Conservation (phyloP, 495 filamentous ascomycete species). For the Aspergillus hancockii region DNA sequence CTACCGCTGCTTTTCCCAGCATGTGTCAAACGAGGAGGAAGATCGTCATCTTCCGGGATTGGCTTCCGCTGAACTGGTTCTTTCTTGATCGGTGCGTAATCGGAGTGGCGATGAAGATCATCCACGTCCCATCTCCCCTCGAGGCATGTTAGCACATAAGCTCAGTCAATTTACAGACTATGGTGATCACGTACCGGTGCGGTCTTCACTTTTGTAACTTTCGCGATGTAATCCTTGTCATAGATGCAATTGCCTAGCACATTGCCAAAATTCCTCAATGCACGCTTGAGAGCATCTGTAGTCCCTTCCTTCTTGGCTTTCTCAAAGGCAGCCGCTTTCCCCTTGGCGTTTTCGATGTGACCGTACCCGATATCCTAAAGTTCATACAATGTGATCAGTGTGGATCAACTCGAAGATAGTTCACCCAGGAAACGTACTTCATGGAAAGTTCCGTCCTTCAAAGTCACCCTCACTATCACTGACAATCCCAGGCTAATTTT, state of each 20-base stretch:
- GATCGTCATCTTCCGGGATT: constrained; percentile 36
- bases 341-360: constrained; percentile 91
- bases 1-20: constrained; percentile 21
- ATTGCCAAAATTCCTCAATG: constrained; percentile 91
- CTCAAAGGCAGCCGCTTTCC: constrained; percentile 91
- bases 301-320: constrained; percentile 98
- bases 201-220: constrained; percentile 80
- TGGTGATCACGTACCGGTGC: constrained; percentile 45
- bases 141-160: constrained; percentile 7
- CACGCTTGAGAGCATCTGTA: constrained; percentile 88
- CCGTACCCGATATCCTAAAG: constrained; percentile 88
- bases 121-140: constrained; percentile 69
- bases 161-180: neutral
- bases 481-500: constrained; percentile 82
- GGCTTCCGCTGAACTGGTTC: constrained; percentile 46
- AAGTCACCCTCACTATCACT: constrained; percentile 83
- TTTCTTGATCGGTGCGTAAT: constrained; percentile 66
- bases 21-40: constrained; percentile 35
- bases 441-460: constrained; percentile 90
- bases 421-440: constrained; percentile 52
- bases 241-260: constrained; percentile 96
- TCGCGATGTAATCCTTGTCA: constrained; percentile 87
- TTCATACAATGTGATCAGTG: neutral
- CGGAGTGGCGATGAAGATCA: constrained; percentile 77
- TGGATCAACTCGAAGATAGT: constrained; percentile 11